These are phyloP conservation scores for Betula pendula DNA, from an alignment of 306 rosid genomes.

Conservation along the genomic window DNA sequence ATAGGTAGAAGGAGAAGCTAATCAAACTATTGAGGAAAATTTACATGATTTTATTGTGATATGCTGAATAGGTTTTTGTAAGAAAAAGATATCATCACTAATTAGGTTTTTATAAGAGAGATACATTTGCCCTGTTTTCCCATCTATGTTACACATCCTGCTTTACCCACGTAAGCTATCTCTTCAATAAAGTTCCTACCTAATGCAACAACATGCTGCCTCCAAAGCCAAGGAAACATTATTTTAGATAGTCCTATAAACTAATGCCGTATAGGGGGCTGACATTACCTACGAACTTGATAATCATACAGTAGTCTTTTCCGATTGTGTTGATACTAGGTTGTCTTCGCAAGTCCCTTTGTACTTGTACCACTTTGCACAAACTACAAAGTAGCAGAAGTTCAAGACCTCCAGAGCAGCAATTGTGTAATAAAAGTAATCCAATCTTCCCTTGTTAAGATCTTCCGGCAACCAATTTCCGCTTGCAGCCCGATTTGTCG, in stretches of 20 bases:
- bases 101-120: background rate
- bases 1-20: background rate
- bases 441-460: slow-evolving; percentile 85
- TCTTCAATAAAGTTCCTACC: background rate
- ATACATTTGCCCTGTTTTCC: background rate
- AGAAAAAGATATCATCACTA: too few species aligned
- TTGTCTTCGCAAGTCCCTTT: slow-evolving; percentile 42
- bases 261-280: background rate
- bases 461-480: slow-evolving; percentile 87
- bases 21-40: background rate
- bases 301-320: slow-evolving; percentile 30
- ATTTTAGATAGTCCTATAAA: background rate
- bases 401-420: slow-evolving; percentile 48
- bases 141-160: background rate
- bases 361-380: slow-evolving; percentile 68
- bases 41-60: background rate
- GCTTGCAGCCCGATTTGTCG: slow-evolving; percentile 32
- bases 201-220: background rate
- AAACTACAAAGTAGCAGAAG: slow-evolving; percentile 58
- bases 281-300: background rate
- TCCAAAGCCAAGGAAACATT: background rate
- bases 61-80: too few species aligned
- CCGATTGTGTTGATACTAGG: slow-evolving; percentile 26
- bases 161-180: background rate
- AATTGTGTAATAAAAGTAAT: slow-evolving; percentile 63